These are phyloP conservation scores for Monosporascus sp. DNA, from an alignment of 2,329 filamentous ascomycete genomes.

Conservation along the genomic window DNA sequence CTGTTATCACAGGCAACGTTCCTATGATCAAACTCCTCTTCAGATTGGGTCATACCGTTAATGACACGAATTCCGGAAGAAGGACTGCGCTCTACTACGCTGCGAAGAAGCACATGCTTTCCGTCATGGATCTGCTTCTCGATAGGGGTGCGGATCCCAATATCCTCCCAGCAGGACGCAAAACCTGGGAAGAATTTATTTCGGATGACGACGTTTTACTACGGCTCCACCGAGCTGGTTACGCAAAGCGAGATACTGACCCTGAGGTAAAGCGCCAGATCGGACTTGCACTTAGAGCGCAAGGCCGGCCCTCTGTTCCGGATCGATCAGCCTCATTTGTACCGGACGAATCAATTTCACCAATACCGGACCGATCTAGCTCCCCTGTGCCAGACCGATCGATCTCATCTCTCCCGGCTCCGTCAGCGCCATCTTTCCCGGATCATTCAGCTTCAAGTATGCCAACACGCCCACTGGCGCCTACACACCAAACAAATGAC, in stretches of 20 bases:
- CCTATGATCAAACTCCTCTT: slow-evolving; percentile 15
- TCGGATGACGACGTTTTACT: slow-evolving; percentile 11
- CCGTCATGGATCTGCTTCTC: slow-evolving; percentile 20
- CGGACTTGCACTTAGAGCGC: slow-evolving; percentile 1
- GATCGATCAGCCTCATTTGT: background rate
- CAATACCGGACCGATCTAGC: too few relatives aligned
- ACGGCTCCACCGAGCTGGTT: slow-evolving; percentile 12
- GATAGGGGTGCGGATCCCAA: slow-evolving; percentile 20
- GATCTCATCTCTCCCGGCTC: too few relatives aligned
- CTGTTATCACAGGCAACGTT: slow-evolving; percentile 8
- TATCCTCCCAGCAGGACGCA: slow-evolving; percentile 18
- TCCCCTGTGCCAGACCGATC: too few relatives aligned
- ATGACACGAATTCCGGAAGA: slow-evolving; percentile 18
- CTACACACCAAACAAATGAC: too few relatives aligned
- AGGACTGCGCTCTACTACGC: slow-evolving; percentile 24
- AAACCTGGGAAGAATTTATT: slow-evolving; percentile 22
- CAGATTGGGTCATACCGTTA: slow-evolving; percentile 17
- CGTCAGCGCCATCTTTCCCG: too few relatives aligned
- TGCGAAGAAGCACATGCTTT: slow-evolving; percentile 15
- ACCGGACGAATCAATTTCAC: too few relatives aligned
- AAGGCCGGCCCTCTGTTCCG: background rate
- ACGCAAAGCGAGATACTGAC: too few relatives aligned
- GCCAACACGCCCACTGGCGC: too few relatives aligned
- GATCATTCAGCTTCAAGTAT: too few relatives aligned
- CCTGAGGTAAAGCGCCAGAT: slow-evolving; percentile 1